These are phyloP conservation scores for Puccinia triticina DNA, from an alignment of 1,284 basidiomycete genomes.

Conservation along the genomic window DNA sequence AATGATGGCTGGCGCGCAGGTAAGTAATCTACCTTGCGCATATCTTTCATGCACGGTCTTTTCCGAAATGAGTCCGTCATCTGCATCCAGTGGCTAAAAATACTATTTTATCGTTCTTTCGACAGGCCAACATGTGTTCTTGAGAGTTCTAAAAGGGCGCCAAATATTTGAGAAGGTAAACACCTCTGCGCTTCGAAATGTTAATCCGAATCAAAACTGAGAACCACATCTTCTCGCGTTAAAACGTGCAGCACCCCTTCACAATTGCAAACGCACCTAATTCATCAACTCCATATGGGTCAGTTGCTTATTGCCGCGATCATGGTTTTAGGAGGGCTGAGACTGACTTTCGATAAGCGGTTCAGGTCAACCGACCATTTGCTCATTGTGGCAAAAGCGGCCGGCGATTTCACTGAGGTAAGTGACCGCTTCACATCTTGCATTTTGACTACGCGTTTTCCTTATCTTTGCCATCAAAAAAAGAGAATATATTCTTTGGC, in stretches of 20 bases:
- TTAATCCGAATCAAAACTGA: neutral
- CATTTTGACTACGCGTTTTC: neutral
- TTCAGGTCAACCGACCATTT: slow-evolving; percentile 35
- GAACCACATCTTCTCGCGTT: neutral
- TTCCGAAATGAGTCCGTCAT: neutral
- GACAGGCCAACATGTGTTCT: slow-evolving; percentile 47
- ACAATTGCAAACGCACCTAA: slow-evolving; percentile 47
- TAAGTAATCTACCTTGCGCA: neutral
- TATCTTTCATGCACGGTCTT: neutral
- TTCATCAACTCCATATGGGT: slow-evolving; percentile 34
- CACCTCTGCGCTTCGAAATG: neutral
- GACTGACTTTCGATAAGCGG: neutral
- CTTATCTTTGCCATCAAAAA: neutral
- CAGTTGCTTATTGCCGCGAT: neutral
- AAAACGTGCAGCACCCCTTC: slow-evolving; percentile 40
- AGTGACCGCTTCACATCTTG: neutral
- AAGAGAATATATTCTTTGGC: slow-evolving; percentile 34
- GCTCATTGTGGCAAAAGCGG: slow-evolving; percentile 46
- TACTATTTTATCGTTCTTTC: neutral
- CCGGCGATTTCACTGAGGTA: slow-evolving; percentile 46
- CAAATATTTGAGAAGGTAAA: slow-evolving; percentile 41
- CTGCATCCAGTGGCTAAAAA: neutral
- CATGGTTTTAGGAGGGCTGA: neutral
- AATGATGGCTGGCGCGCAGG: slow-evolving; percentile 46
- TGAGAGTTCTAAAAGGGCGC: slow-evolving; percentile 35